Evolutionary conservation across 805 yeast genomes (phyloP), one percentile per base, ranked within the genome.

Genomic region (Saturnispora galanensis): DNA sequence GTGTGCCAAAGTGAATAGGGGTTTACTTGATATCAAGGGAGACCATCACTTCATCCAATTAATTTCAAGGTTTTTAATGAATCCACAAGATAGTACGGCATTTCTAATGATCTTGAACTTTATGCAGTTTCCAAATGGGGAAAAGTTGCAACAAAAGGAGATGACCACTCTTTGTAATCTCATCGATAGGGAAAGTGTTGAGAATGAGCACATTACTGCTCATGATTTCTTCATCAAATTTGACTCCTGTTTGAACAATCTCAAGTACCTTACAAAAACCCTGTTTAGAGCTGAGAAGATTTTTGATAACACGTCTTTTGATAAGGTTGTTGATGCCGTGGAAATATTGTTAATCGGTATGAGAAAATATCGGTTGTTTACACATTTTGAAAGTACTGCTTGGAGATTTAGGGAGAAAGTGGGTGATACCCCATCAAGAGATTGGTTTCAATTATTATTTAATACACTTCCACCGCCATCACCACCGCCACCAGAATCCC

Each of bases 201-300:
- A 9, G 15, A 29, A 35, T 17, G 35, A 31, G 9, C 31, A 31
- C 17, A 35, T 41, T 10, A 41, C 35, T 35, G 44, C 39, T 10
- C 30, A 28, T 35, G 44, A 41, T 10, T 41, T 41, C 10, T 35
- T 41, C 12, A 31, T n/a, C n/a, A 35, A 41, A 17, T 41, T 28
- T n/a, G 35, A 41, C 11, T 5, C 34, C n/a, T 15, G 16, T 18
- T 28, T 41, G 10, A 30, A 29, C 18, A 34, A 34, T 8, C 10
- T 41, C 10, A 41, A 28, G 12, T 10, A 21, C 13, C 13, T 41
- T 12, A 34, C 35, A n/a, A 32, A 13, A 11, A 9, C 10, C 3
- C 11, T 41, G 35, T 35, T 13, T 31, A 30, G 15, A 6, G 39
- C 45, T 2, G 21, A 11, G 8, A 30, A 31, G 12, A 11, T 16